Evolutionary conservation across 768 basidiomycete genomes (phyloP).

Genomic region (Cyclocybe aegerita): DNA sequence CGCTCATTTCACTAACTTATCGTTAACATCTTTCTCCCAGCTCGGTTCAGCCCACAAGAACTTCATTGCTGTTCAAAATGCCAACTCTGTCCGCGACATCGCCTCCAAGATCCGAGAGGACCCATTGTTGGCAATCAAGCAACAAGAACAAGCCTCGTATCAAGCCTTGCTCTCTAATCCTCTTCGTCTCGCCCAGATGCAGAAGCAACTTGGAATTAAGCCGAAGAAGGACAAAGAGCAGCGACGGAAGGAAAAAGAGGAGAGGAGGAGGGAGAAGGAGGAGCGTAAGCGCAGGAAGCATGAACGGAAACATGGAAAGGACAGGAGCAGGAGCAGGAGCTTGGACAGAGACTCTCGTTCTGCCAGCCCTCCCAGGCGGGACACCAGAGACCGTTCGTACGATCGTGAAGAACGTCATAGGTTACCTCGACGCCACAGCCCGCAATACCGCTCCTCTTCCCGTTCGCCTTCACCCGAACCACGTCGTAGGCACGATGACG

Average conservation of each 20-base stretch:
- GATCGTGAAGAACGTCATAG: constrained; percentile 4
- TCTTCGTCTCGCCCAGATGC: constrained; percentile 77
- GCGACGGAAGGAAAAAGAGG: constrained; percentile 74
- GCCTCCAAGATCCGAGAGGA: constrained; percentile 96
- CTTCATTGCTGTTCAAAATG: constrained; percentile 94
- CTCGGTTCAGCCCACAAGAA: constrained; percentile 86
- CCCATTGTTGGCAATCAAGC: constrained; percentile 95
- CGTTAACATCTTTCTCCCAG: constrained; percentile 33
- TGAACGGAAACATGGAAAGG: constrained; percentile 32
- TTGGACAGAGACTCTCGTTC: constrained; percentile 19
- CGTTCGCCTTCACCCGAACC: constrained; percentile 47
- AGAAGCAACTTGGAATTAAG: constrained; percentile 79
- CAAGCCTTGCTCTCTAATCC: constrained; percentile 86
- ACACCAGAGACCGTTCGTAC: constrained; percentile 13
- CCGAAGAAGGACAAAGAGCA: constrained; percentile 69
- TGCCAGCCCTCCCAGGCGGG: constrained; percentile 14
- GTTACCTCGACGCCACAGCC: constrained; percentile 37
- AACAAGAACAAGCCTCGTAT: constrained; percentile 93
- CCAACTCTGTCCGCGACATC: constrained; percentile 85
- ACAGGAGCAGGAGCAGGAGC: neutral
- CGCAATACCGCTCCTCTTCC: constrained; percentile 27
- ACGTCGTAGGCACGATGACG: constrained; percentile 29
- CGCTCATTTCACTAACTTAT: neutral
- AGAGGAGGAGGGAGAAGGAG: constrained; percentile 51
- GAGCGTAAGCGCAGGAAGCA: constrained; percentile 42